Conservation (phyloP, 768 basidiomycete species). For the Suillus bovinus region DNA sequence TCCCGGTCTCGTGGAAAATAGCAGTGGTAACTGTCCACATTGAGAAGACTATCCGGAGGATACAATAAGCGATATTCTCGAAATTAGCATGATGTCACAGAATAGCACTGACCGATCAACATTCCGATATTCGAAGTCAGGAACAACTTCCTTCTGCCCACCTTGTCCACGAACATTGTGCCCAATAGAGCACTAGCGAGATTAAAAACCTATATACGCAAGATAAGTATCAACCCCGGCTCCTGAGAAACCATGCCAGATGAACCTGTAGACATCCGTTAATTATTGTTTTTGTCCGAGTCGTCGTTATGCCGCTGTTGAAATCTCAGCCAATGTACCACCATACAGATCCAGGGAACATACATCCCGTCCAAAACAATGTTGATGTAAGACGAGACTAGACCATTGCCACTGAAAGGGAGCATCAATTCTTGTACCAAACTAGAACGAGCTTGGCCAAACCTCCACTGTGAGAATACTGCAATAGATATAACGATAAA, state of each 20-base stretch:
- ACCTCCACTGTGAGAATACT: conserved; percentile 78
- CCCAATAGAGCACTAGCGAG: conserved; percentile 57
- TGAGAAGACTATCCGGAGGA: conserved; percentile 43
- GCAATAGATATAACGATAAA: conserved; percentile 65
- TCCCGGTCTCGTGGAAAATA: conserved; percentile 33
- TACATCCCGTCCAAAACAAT: conserved; percentile 59
- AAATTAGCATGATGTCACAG: background rate
- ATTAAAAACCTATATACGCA: conserved; percentile 53
- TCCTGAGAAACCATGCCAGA: conserved; percentile 2
- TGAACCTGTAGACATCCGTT: conserved; percentile 61
- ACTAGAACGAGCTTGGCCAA: conserved; percentile 13
- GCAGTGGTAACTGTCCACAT: conserved; percentile 55
- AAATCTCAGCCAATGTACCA: background rate
- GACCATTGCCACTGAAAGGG: conserved; percentile 57
- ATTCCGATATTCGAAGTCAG: conserved; percentile 62
- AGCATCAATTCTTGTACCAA: background rate
- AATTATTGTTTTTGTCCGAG: conserved; percentile 57
- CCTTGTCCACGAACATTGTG: conserved; percentile 62
- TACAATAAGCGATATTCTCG: background rate
- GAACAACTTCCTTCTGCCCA: conserved; percentile 71
- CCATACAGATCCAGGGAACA: background rate
- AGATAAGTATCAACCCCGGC: background rate
- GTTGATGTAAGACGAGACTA: conserved; percentile 76
- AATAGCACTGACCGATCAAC: conserved; percentile 45
- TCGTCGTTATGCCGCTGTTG: conserved; percentile 45